A percentile compares a stretch with the other conserved stretches of the same genome.
phyloP scores from a whole-genome alignment of 1,284 basidiomycete species.

The Tylopilus sp. region DNA sequence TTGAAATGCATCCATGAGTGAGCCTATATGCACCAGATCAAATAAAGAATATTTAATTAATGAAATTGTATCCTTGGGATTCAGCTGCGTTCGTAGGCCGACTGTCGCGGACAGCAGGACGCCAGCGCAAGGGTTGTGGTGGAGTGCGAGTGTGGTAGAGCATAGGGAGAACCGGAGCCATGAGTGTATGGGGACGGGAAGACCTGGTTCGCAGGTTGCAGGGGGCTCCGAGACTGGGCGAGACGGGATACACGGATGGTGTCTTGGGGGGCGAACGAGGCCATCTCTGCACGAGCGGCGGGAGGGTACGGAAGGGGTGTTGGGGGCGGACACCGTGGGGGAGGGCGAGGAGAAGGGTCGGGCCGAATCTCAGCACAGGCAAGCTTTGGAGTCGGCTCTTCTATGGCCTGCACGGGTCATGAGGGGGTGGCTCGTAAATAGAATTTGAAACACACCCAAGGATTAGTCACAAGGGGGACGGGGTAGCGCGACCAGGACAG shows the following conservation, averaged over 20 bases:
- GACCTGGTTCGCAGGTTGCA: slow-evolving; percentile 41
- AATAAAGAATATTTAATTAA: slow-evolving; percentile 33
- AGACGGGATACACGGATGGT: slow-evolving; percentile 50
- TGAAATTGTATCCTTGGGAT: slow-evolving; percentile 12
- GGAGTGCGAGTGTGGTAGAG: slow-evolving; percentile 11
- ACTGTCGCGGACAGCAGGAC: slow-evolving; percentile 21
- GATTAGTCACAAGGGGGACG: slow-evolving; percentile 32
- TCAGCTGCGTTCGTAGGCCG: slow-evolving; percentile 19
- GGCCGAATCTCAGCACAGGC: slow-evolving; percentile 32
- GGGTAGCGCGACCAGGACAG: slow-evolving; percentile 51
- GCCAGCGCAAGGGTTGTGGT: slow-evolving; percentile 24
- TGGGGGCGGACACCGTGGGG: slow-evolving; percentile 14
- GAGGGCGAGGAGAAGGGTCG: slow-evolving; percentile 15
- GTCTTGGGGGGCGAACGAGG: slow-evolving; percentile 46
- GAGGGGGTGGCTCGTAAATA: background rate
- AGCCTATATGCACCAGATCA: slow-evolving; percentile 19
- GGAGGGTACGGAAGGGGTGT: slow-evolving; percentile 37
- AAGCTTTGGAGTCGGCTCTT: slow-evolving; percentile 44
- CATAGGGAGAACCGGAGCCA: slow-evolving; percentile 12
- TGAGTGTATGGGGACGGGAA: slow-evolving; percentile 17
- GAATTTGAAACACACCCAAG: slow-evolving; percentile 34
- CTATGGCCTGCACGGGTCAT: slow-evolving; percentile 25
- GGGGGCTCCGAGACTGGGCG: slow-evolving; percentile 29
- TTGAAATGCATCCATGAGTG: slow-evolving; percentile 27
- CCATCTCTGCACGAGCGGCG: slow-evolving; percentile 47